Evolutionary conservation across 257 asterid genomes (phyloP).

Genomic region (Scutellaria minor): DNA sequence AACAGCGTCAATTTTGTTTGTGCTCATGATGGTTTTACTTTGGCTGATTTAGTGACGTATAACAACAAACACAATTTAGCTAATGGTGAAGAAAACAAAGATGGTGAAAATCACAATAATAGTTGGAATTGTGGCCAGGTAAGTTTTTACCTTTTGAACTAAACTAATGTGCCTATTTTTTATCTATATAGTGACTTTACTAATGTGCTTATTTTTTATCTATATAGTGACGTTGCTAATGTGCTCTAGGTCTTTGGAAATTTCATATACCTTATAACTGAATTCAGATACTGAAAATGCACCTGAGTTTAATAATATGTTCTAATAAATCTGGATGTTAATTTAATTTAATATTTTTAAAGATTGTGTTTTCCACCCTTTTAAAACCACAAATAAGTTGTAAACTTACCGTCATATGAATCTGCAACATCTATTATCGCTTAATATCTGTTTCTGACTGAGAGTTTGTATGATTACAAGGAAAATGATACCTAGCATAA

Average conservation of each 20-base stretch:
- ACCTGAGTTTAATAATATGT: constrained; percentile 3
- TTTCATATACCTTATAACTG: constrained; percentile 1
- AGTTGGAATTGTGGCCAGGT: constrained; percentile 99
- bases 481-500: neutral
- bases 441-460: neutral
- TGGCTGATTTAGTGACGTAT: constrained; percentile 95
- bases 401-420: neutral
- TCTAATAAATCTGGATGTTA: constrained; percentile 1
- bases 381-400: constrained; percentile 20
- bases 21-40: constrained; percentile 96
- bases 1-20: constrained; percentile 91
- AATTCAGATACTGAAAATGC: constrained; percentile 28
- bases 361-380: constrained; percentile 8
- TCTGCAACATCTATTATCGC: neutral
- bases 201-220: constrained; percentile 10
- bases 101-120: constrained; percentile 95
- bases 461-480: constrained; percentile 3
- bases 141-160: constrained; percentile 16
- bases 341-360: neutral
- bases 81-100: constrained; percentile 94
- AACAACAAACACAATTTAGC: constrained; percentile 86
- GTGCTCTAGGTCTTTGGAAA: constrained; percentile 10
- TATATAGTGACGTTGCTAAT: constrained; percentile 14
- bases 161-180: neutral
- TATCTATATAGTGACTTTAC: constrained; percentile 21